These are phyloP conservation scores for Hawksworthiomyces lignivorus DNA, from an alignment of 2,329 filamentous ascomycete genomes.

Conservation along the genomic window DNA sequence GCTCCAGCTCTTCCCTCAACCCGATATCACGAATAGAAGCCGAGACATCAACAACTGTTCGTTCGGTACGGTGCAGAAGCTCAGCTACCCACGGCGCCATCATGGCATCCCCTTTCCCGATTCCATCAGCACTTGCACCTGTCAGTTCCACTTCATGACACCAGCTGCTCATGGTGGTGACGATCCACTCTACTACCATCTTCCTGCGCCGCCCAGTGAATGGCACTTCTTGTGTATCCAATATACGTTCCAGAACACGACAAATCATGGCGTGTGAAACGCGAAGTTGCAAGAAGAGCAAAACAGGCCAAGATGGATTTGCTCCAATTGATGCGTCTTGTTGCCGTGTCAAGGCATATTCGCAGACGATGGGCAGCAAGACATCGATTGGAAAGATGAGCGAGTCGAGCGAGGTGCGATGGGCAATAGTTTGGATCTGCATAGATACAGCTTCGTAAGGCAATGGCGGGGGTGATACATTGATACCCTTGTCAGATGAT, in stretches of 20 bases:
- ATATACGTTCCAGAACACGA: constrained; percentile 47
- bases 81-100: constrained; percentile 40
- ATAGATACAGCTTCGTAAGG: constrained; percentile 65
- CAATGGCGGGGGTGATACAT: constrained; percentile 31
- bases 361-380: constrained; percentile 55
- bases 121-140: constrained; percentile 23
- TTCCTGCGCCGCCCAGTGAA: constrained; percentile 45
- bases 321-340: constrained; percentile 52
- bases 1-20: constrained; percentile 15
- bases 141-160: constrained; percentile 40
- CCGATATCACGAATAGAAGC: constrained; percentile 25
- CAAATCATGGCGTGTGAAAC: constrained; percentile 50
- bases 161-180: constrained; percentile 41
- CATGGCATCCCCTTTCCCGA: constrained; percentile 26
- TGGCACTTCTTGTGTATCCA: constrained; percentile 51
- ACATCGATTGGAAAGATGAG: constrained; percentile 57
- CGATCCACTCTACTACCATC: constrained; percentile 48
- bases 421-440: constrained; percentile 56
- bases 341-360: constrained; percentile 51
- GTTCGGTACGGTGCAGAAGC: constrained; percentile 42
- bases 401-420: constrained; percentile 57
- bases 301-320: constrained; percentile 48
- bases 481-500: too few relatives aligned
- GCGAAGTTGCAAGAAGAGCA: constrained; percentile 47
- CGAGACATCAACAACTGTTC: constrained; percentile 28